These are phyloP conservation scores for Penicillium expansum DNA, from an alignment of 2,329 filamentous ascomycete genomes.

Conservation along the genomic window DNA sequence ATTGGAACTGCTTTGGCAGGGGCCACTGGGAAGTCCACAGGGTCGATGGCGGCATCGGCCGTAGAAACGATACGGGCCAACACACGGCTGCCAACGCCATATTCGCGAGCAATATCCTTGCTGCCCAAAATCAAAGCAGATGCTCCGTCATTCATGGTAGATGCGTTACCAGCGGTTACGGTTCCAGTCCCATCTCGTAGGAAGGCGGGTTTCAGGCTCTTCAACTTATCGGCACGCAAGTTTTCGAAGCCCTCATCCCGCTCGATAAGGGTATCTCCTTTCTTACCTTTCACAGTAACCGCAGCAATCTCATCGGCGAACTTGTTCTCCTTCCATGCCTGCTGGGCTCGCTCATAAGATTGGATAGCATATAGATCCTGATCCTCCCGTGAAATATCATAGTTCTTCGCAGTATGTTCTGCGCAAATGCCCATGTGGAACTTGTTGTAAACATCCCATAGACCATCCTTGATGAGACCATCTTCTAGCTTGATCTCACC, in stretches of 20 bases:
- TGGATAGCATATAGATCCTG: constrained; percentile 90
- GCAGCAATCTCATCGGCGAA: constrained; percentile 90
- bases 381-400: constrained; percentile 73
- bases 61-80: constrained; percentile 82
- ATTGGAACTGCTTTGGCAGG: constrained; percentile 90
- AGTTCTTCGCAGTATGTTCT: constrained; percentile 89
- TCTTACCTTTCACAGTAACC: constrained; percentile 78
- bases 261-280: constrained; percentile 74
- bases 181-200: constrained; percentile 80
- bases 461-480: constrained; percentile 86
- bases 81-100: constrained; percentile 72
- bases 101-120: constrained; percentile 75
- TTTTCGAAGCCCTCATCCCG: constrained; percentile 89
- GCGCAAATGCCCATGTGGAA: constrained; percentile 98
- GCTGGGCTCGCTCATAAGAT: constrained; percentile 85
- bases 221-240: constrained; percentile 80
- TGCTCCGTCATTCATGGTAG: constrained; percentile 90
- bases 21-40: constrained; percentile 91
- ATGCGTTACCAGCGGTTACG: constrained; percentile 92
- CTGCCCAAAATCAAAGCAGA: constrained; percentile 83
- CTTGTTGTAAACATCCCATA: constrained; percentile 95
- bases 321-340: constrained; percentile 76
- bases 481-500: constrained; percentile 87
- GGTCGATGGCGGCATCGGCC: constrained; percentile 84
- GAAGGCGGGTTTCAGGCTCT: constrained; percentile 87